phyloP scores from a whole-genome alignment of 2,329 filamentous ascomycete species.

The Leptographium procerum region DNA sequence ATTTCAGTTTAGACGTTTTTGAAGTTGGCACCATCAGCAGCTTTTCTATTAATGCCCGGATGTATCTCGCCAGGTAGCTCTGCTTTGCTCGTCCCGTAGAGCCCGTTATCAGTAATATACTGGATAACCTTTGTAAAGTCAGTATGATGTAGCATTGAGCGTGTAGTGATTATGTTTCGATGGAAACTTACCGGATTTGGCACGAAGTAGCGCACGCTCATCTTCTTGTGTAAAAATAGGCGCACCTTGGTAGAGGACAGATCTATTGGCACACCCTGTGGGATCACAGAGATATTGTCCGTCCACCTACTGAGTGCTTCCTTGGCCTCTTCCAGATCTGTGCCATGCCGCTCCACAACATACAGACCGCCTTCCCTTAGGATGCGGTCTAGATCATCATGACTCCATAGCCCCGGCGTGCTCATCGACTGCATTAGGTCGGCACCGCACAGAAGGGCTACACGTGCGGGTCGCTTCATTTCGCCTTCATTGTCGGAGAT shows the following conservation, averaged over 20 bases:
- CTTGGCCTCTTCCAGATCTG: slow-evolving; percentile 73
- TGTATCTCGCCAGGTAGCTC: slow-evolving; percentile 1
- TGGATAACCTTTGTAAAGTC: slow-evolving; percentile 7
- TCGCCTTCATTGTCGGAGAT: slow-evolving; percentile 57
- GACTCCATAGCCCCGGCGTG: slow-evolving; percentile 66
- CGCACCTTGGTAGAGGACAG: slow-evolving; percentile 73
- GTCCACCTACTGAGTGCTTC: slow-evolving; percentile 72
- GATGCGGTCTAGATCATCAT: slow-evolving; percentile 78
- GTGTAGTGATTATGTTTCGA: not conserved
- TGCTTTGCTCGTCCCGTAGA: slow-evolving; percentile 9
- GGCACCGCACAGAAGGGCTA: slow-evolving; percentile 68
- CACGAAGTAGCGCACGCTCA: slow-evolving; percentile 64
- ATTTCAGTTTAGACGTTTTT: not conserved
- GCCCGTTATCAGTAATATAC: slow-evolving; percentile 9
- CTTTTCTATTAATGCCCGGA: slow-evolving; percentile 1
- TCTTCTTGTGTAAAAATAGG: slow-evolving; percentile 64
- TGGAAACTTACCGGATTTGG: slow-evolving; percentile 9
- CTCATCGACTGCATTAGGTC: slow-evolving; percentile 72
- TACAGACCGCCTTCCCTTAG: slow-evolving; percentile 73
- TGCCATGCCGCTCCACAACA: slow-evolving; percentile 78
- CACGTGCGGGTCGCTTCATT: slow-evolving; percentile 47
- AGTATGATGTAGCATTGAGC: not conserved
- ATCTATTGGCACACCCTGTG: slow-evolving; percentile 79
- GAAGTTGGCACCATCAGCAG: not conserved
- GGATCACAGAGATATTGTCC: slow-evolving; percentile 78